Conservation (phyloP, 495 filamentous ascomycete genomes). For the Penicillium riverlandense region DNA sequence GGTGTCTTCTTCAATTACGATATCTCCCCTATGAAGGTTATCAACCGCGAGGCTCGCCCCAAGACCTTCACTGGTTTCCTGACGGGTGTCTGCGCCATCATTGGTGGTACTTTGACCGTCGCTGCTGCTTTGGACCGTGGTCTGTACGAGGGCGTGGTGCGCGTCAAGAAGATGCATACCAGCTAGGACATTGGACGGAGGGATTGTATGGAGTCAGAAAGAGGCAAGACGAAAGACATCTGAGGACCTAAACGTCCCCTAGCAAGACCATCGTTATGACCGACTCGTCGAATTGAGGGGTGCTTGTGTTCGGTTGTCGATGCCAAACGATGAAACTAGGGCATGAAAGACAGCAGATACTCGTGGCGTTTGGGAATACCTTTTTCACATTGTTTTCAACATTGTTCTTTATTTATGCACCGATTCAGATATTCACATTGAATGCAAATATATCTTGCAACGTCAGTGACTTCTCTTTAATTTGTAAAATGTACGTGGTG, state of each 20-base stretch:
- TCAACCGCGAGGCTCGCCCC: slow-evolving; percentile 84
- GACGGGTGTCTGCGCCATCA: slow-evolving; percentile 86
- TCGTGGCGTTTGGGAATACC: slow-evolving; percentile 26
- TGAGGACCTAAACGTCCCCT: neutral
- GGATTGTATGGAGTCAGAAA: slow-evolving; percentile 1
- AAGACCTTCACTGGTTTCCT: slow-evolving; percentile 89
- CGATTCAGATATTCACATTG: neutral
- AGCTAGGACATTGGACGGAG: slow-evolving; percentile 14
- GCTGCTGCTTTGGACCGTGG: slow-evolving; percentile 89
- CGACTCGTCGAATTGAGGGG: neutral
- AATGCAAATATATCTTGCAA: no score
- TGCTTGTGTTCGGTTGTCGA: neutral
- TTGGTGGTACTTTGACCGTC: slow-evolving; percentile 92
- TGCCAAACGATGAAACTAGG: slow-evolving; percentile 1
- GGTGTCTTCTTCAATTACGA: slow-evolving; percentile 99
- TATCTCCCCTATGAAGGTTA: slow-evolving; percentile 99
- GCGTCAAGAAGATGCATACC: slow-evolving; percentile 78
- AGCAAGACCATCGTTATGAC: no score
- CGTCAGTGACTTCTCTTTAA: no score
- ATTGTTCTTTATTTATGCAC: slow-evolving; percentile 3
- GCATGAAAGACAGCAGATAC: slow-evolving; percentile 10
- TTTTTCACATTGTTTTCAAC: slow-evolving; percentile 8
- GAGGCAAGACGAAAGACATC: neutral
- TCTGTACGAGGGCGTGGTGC: slow-evolving; percentile 78
- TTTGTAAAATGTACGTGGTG: no score